Evolutionary conservation across 1,284 basidiomycete genomes (phyloP).

Genomic region (Papiliotrema fonsecae): DNA sequence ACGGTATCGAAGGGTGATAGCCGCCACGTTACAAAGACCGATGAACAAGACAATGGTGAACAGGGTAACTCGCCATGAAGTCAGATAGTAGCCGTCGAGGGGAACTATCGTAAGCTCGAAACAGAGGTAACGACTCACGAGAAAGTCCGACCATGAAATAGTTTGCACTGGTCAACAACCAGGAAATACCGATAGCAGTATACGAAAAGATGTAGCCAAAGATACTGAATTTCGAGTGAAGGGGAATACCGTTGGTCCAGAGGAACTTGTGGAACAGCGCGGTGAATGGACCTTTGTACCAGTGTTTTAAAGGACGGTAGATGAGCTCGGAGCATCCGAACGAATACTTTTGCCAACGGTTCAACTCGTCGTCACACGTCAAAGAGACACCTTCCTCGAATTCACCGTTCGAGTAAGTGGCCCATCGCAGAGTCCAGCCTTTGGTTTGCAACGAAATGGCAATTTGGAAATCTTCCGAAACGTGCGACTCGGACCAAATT

Average conservation of each 20-base stretch:
- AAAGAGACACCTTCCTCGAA: constrained; percentile 87
- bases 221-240: constrained; percentile 69
- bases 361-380: constrained; percentile 51
- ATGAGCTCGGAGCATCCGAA: constrained; percentile 69
- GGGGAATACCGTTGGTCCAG: constrained; percentile 63
- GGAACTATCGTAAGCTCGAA: too few relatives aligned
- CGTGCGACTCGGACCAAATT: constrained; percentile 73
- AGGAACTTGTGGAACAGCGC: constrained; percentile 69
- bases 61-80: constrained; percentile 47
- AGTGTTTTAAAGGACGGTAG: constrained; percentile 67
- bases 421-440: constrained; percentile 75
- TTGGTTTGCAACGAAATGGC: constrained; percentile 57
- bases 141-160: constrained; percentile 65
- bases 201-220: constrained; percentile 76
- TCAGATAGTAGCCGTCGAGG: constrained; percentile 58
- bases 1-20: constrained; percentile 68
- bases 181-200: constrained; percentile 69
- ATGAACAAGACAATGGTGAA: constrained; percentile 72
- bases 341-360: constrained; percentile 81
- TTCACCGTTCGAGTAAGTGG: constrained; percentile 69
- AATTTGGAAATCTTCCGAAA: constrained; percentile 78
- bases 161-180: constrained; percentile 62
- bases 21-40: constrained; percentile 64
- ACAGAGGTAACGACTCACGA: too few relatives aligned
- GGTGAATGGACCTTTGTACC: constrained; percentile 69